A percentile compares a stretch with the other conserved stretches of the same genome.
phyloP scores from a whole-genome alignment of 1,284 basidiomycete species.

The Puccinia brachypodii region DNA sequence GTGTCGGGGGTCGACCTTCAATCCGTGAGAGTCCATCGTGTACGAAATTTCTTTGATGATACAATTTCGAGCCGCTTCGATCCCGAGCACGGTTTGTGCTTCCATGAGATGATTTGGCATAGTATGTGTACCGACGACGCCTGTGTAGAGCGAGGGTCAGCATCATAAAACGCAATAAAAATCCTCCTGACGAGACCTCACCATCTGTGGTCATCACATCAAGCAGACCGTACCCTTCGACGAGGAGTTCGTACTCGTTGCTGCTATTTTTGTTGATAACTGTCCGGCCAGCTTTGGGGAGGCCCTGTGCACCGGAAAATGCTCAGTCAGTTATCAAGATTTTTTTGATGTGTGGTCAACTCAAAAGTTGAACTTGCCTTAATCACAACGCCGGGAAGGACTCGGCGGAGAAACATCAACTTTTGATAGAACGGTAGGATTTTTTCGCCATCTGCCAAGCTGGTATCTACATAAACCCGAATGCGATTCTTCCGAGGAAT shows the following conservation, averaged over 20 bases:
- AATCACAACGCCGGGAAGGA: conserved; percentile 78
- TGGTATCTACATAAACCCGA: conserved; percentile 66
- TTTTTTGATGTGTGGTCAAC: background rate
- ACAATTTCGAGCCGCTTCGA: conserved; percentile 90
- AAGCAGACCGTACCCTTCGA: conserved; percentile 95
- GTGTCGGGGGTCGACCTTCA: conserved; percentile 98
- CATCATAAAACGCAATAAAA: background rate
- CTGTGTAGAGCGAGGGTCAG: conserved; percentile 58
- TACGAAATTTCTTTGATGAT: conserved; percentile 76
- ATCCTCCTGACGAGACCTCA: conserved; percentile 54
- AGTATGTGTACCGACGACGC: conserved; percentile 86
- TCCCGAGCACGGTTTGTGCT: conserved; percentile 87
- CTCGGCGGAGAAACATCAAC: conserved; percentile 77
- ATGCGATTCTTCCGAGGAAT: conserved; percentile 68
- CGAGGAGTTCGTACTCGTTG: conserved; percentile 71
- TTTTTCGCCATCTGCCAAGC: conserved; percentile 74
- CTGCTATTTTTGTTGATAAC: conserved; percentile 72
- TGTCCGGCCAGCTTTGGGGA: conserved; percentile 78
- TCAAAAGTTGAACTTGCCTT: conserved; percentile 60
- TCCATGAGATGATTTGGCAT: conserved; percentile 98
- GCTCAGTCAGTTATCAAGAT: background rate
- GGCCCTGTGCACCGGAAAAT: conserved; percentile 62
- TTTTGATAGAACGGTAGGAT: conserved; percentile 67
- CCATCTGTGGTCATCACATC: conserved; percentile 98
- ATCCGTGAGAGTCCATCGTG: conserved; percentile 87